These are phyloP conservation scores for Beauveria sp. DNA, from an alignment of 2,329 filamentous ascomycete genomes.

Conservation along the genomic window DNA sequence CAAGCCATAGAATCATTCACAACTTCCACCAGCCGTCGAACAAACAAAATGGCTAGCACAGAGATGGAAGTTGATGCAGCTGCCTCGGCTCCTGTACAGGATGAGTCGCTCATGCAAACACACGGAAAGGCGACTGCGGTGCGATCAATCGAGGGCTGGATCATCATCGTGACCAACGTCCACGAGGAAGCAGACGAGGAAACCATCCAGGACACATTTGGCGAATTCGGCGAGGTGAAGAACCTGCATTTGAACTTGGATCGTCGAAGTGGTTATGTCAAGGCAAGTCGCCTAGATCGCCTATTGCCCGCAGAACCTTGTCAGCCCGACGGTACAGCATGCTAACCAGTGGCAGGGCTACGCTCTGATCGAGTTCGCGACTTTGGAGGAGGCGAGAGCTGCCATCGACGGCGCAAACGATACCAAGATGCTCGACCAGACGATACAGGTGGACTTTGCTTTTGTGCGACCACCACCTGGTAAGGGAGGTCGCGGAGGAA, in stretches of 20 bases:
- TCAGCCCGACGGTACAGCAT: neutral
- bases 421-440: slow-evolving; percentile 74
- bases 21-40: slow-evolving; percentile 6
- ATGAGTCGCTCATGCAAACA: slow-evolving; percentile 62
- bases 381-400: slow-evolving; percentile 69
- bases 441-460: slow-evolving; percentile 73
- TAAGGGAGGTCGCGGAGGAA: slow-evolving; percentile 30
- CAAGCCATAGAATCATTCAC: neutral
- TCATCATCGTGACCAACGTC: slow-evolving; percentile 77
- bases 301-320: neutral
- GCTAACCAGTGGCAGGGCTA: slow-evolving; percentile 53
- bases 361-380: slow-evolving; percentile 77
- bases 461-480: slow-evolving; percentile 72
- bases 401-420: slow-evolving; percentile 74
- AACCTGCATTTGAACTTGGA: slow-evolving; percentile 80
- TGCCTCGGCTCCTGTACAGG: slow-evolving; percentile 34
- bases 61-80: slow-evolving; percentile 52
- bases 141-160: slow-evolving; percentile 84
- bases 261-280: slow-evolving; percentile 76
- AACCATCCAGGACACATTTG: slow-evolving; percentile 72
- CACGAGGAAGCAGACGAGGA: slow-evolving; percentile 85
- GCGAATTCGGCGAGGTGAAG: slow-evolving; percentile 80
- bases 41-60: slow-evolving; percentile 40
- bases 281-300: slow-evolving; percentile 43
- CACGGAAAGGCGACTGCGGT: slow-evolving; percentile 69